Percentiles rank a stretch among this genome's conserved stretches.
Evolutionary conservation across 1,284 basidiomycete species (phyloP).

Genomic region (Ustilago tritici): DNA sequence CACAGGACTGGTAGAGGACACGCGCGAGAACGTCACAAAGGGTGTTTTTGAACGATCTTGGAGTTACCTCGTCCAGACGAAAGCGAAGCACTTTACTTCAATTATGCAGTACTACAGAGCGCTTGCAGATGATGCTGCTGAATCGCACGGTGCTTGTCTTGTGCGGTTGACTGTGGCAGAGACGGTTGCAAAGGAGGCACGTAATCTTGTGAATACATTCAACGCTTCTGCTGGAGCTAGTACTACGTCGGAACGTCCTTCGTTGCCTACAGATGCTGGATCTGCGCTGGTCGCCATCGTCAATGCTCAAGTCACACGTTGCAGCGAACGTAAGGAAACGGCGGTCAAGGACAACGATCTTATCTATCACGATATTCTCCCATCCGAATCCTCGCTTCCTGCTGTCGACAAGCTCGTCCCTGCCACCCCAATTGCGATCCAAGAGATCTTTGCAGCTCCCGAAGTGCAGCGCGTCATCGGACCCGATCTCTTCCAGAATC

Average conservation of each 20-base stretch:
- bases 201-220: constrained; percentile 79
- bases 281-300: constrained; percentile 82
- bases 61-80: constrained; percentile 87
- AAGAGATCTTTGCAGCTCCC: constrained; percentile 89
- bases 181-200: constrained; percentile 84
- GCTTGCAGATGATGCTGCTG: constrained; percentile 80
- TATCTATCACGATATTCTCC: constrained; percentile 95
- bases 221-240: constrained; percentile 79
- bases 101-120: constrained; percentile 88
- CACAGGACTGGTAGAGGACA: constrained; percentile 82
- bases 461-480: constrained; percentile 97
- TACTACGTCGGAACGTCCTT: constrained; percentile 72
- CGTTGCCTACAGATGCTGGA: constrained; percentile 87
- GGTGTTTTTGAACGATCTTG: constrained; percentile 96
- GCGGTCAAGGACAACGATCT: constrained; percentile 93
- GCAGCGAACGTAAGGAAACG: constrained; percentile 80
- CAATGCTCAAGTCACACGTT: constrained; percentile 83
- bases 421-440: constrained; percentile 86
- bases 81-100: constrained; percentile 88
- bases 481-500: constrained; percentile 85
- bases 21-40: constrained; percentile 94
- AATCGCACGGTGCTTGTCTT: constrained; percentile 87
- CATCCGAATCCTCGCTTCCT: constrained; percentile 82
- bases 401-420: constrained; percentile 82
- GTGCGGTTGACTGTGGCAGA: constrained; percentile 85